A percentile compares a stretch with the other conserved stretches of the same genome.
Conservation (phyloP, 73 alveolate species). For the Paramecium tetraurelia region DNA sequence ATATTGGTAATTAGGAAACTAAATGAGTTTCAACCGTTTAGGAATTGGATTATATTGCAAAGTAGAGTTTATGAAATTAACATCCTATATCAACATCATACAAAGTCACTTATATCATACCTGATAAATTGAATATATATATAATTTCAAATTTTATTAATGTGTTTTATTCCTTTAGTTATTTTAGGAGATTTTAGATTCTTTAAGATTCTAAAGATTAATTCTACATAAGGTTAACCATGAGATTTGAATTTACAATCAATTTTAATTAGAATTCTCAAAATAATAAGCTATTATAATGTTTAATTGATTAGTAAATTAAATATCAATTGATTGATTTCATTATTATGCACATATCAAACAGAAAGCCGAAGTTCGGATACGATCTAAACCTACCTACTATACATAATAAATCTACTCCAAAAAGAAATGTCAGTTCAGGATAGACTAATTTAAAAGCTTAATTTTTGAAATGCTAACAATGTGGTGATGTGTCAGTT, state of each 20-base stretch:
- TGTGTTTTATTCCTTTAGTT: not conserved
- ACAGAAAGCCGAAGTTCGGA: not conserved
- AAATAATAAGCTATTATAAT: not conserved
- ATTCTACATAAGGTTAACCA: not conserved
- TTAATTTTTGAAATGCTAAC: not conserved
- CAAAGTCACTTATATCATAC: not conserved
- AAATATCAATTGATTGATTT: not conserved
- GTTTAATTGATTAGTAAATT: not conserved
- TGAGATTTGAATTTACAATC: not conserved
- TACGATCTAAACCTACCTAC: not conserved
- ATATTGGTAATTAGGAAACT: not conserved
- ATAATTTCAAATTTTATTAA: not conserved
- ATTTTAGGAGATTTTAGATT: no score
- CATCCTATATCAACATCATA: not conserved
- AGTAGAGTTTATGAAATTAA: not conserved
- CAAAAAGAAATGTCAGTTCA: not conserved
- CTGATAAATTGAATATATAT: not conserved
- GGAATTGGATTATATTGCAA: not conserved
- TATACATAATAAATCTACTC: not conserved
- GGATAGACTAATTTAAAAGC: not conserved
- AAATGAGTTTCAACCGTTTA: not conserved
- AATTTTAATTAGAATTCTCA: not conserved
- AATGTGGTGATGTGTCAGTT: not conserved
- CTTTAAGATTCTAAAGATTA: not conserved
- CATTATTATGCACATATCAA: not conserved